Conservation (phyloP, 129 eudicot species). For the Pulicaria dysenterica region DNA sequence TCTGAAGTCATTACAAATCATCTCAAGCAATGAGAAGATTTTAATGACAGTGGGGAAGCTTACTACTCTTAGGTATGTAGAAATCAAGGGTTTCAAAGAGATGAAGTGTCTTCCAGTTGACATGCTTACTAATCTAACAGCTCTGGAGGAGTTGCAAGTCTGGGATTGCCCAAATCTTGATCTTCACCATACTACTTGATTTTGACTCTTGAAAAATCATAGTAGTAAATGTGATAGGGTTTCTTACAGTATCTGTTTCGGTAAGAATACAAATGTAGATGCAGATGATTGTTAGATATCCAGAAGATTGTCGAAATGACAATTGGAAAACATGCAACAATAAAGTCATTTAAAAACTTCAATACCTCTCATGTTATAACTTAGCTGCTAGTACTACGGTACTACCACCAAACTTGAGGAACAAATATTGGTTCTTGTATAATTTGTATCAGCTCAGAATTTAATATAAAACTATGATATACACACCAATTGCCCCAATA, state of each 20-base stretch:
- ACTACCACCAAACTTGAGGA: conserved; percentile 10
- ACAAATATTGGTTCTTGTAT: conserved; percentile 6
- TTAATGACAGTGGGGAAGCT: conserved; percentile 34
- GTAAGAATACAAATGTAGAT: neutral
- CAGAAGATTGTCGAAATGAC: no score
- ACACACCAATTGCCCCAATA: conserved; percentile 25
- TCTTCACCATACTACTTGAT: neutral
- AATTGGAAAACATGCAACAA: conserved; percentile 10
- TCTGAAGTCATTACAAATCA: conserved; percentile 24
- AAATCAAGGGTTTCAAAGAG: conserved; percentile 28
- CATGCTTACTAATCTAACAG: conserved; percentile 22
- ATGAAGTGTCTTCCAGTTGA: conserved; percentile 34
- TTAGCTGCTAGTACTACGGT: no score
- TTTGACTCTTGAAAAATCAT: neutral
- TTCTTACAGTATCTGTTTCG: neutral
- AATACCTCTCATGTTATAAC: no score
- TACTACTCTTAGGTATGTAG: conserved; percentile 20
- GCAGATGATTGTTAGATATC: neutral
- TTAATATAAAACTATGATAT: conserved; percentile 19
- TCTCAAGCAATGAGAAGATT: conserved; percentile 32
- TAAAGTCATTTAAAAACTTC: neutral
- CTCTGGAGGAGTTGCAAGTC: conserved; percentile 32
- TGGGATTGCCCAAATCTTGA: conserved; percentile 31
- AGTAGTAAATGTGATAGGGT: neutral
- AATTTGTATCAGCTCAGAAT: conserved; percentile 27